Evolutionary conservation across 2,329 filamentous ascomycete species (phyloP).

Genomic region (Graphiopsis chlorocephala): DNA sequence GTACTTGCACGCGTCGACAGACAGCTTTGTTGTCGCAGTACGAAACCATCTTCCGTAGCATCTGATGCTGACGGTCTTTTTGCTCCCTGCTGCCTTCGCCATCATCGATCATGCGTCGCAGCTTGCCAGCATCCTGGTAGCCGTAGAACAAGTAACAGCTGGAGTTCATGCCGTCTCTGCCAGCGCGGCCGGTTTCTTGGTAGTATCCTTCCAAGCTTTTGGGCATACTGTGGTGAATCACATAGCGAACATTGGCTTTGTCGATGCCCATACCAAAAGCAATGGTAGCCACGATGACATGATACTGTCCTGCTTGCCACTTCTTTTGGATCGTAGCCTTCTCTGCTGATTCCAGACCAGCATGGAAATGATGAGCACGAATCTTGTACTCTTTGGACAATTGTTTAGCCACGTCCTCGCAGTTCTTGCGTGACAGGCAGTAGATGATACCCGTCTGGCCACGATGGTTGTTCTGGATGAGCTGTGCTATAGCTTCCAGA

Average conservation of each 20-base stretch:
- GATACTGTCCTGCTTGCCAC: conserved; percentile 77
- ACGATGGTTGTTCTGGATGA: conserved; percentile 69
- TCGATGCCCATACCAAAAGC: conserved; percentile 99
- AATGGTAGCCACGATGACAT: conserved; percentile 96
- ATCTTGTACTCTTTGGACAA: conserved; percentile 63
- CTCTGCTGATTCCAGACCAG: conserved; percentile 65
- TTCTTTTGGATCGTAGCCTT: conserved; percentile 70
- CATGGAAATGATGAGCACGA: conserved; percentile 81
- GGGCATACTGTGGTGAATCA: conserved; percentile 87
- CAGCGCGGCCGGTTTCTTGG: conserved; percentile 93
- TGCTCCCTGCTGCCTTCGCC: conserved; percentile 73
- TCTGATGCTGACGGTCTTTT: conserved; percentile 77
- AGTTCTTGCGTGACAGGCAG: conserved; percentile 78
- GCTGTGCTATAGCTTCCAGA: conserved; percentile 54
- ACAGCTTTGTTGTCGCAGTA: conserved; percentile 89
- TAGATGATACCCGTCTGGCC: conserved; percentile 88
- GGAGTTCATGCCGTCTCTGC: conserved; percentile 82
- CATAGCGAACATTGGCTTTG: conserved; percentile 93
- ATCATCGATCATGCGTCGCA: conserved; percentile 80
- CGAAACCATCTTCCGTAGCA: conserved; percentile 80
- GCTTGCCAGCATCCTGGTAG: conserved; percentile 69
- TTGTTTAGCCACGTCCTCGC: conserved; percentile 73
- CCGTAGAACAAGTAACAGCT: conserved; percentile 88
- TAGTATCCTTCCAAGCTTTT: conserved; percentile 98
- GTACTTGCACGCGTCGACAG: conserved; percentile 81